Evolutionary conservation across 495 filamentous ascomycete genomes (phyloP).

Genomic region (Umbilicaria muhlenbergii): DNA sequence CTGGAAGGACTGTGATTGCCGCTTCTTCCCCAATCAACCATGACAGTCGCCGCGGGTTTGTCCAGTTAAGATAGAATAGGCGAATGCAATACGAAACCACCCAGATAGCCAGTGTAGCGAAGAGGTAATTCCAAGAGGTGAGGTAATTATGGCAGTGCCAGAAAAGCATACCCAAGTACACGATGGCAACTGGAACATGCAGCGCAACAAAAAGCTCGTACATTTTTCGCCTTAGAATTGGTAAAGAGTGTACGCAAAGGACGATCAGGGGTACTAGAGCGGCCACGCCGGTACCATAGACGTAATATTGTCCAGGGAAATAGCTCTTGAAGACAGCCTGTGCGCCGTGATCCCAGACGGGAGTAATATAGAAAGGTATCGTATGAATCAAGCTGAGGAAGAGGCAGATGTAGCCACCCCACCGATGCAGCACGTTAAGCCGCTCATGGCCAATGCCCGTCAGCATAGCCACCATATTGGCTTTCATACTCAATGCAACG

Average conservation of each 20-base stretch:
- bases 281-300: constrained; percentile 84
- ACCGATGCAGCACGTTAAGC: constrained; percentile 84
- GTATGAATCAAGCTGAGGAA: constrained; percentile 73
- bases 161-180: constrained; percentile 75
- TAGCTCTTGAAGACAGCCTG: constrained; percentile 45
- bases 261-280: constrained; percentile 66
- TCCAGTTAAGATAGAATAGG: constrained; percentile 72
- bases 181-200: constrained; percentile 66
- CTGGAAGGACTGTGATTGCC: constrained; percentile 70
- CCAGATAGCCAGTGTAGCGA: constrained; percentile 69
- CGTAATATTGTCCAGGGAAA: constrained; percentile 46
- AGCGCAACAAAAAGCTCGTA: constrained; percentile 77
- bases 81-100: constrained; percentile 44
- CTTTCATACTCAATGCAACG: constrained; percentile 75
- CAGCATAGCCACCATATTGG: constrained; percentile 69
- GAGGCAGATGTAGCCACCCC: constrained; percentile 77
- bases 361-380: constrained; percentile 78
- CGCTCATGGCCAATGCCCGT: constrained; percentile 89
- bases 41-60: constrained; percentile 59
- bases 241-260: constrained; percentile 71
- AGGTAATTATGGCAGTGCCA: constrained; percentile 94
- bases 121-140: constrained; percentile 82
- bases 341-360: constrained; percentile 65
- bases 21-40: constrained; percentile 81
- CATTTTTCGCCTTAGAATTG: constrained; percentile 41